phyloP scores from a whole-genome alignment of 768 basidiomycete genomes.

The Galerina marginata region DNA sequence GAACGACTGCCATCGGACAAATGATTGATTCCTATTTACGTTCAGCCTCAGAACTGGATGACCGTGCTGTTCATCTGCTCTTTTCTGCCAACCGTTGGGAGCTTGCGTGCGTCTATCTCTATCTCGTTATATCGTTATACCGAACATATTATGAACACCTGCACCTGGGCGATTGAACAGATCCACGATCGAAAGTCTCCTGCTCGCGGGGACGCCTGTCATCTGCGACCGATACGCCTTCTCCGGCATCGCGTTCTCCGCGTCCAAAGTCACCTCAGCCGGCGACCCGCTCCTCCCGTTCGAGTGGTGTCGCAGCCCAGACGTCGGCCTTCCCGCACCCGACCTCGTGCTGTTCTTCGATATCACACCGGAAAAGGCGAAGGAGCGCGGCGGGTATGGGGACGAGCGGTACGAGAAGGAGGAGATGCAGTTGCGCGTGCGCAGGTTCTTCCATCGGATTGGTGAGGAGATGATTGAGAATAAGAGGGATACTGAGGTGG shows the following conservation, averaged over 20 bases:
- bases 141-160: no score
- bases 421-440: constrained; percentile 73
- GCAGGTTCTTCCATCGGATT: constrained; percentile 62
- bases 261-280: constrained; percentile 50
- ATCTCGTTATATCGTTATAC: background rate
- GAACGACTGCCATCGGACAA: constrained; percentile 30
- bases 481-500: constrained; percentile 3
- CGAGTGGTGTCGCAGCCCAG: no score
- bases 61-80: constrained; percentile 89
- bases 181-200: constrained; percentile 60
- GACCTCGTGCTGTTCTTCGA: constrained; percentile 90
- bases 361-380: constrained; percentile 72
- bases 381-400: constrained; percentile 79
- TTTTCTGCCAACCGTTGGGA: constrained; percentile 99
- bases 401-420: constrained; percentile 87
- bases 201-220: constrained; percentile 71
- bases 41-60: constrained; percentile 85
- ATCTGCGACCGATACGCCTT: constrained; percentile 96
- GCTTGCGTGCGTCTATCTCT: constrained; percentile 62
- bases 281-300: constrained; percentile 42
- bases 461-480: constrained; percentile 46
- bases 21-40: constrained; percentile 91
- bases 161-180: constrained; percentile 34
- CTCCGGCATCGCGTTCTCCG: constrained; percentile 92
- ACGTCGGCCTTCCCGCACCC: constrained; percentile 70